Conservation (phyloP, 1,284 basidiomycete genomes). For the Neolentinus lepideus region DNA sequence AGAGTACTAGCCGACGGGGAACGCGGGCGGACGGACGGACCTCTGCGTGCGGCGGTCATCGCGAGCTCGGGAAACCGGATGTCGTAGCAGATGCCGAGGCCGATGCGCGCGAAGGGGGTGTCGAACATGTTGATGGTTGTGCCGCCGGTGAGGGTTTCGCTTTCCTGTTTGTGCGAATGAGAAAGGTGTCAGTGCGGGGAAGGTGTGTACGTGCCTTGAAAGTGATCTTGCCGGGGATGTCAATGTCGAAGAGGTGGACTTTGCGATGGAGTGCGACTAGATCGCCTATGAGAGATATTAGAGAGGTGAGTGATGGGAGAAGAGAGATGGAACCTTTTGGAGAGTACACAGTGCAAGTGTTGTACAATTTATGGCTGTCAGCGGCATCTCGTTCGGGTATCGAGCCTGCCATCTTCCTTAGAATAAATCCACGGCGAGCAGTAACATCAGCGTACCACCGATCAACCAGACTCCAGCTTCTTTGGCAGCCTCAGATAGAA, state of each 20-base stretch:
- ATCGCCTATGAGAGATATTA: constrained; percentile 43
- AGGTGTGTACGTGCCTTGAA: constrained; percentile 73
- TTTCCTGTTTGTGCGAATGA: constrained; percentile 55
- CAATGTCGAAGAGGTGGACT: constrained; percentile 96
- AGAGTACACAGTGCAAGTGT: constrained; percentile 88
- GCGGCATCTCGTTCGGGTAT: constrained; percentile 75
- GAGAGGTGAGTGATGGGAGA: not conserved
- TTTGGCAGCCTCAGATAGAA: constrained; percentile 80
- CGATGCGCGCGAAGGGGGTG: constrained; percentile 86
- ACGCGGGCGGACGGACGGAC: constrained; percentile 27
- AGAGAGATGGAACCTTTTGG: constrained; percentile 56
- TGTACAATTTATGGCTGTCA: constrained; percentile 71
- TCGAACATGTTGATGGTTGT: constrained; percentile 78
- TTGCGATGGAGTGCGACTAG: constrained; percentile 90
- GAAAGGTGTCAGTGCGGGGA: not conserved
- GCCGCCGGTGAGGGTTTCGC: constrained; percentile 86
- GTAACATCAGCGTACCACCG: constrained; percentile 54
- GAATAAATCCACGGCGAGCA: not conserved
- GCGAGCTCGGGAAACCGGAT: constrained; percentile 94
- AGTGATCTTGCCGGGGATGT: constrained; percentile 93
- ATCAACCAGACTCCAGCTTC: constrained; percentile 84
- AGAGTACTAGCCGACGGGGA: not conserved
- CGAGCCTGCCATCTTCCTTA: constrained; percentile 48
- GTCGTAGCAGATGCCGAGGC: constrained; percentile 89
- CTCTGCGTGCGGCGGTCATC: constrained; percentile 85